A percentile compares a stretch with the other conserved stretches of the same genome.
Evolutionary conservation across 108 stramenopile species (phyloP).

Genomic region (Nannochloropsis granulata): DNA sequence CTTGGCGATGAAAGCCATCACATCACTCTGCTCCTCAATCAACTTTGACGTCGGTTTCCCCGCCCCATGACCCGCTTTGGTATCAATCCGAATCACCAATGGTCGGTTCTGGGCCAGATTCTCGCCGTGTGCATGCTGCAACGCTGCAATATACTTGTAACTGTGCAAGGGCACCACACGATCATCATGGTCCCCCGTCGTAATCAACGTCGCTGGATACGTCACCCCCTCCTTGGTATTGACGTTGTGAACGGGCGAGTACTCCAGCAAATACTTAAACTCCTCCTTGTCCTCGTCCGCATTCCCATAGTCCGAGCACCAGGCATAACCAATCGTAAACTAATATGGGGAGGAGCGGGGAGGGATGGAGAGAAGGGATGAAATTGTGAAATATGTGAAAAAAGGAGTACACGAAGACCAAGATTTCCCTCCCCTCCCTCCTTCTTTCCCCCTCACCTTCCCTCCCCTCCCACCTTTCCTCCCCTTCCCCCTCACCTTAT

Average conservation of each 20-base stretch:
- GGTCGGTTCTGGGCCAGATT: slow-evolving; percentile 10
- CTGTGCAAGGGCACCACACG: slow-evolving; percentile 30
- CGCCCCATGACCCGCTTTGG: slow-evolving; percentile 15
- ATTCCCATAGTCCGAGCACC: slow-evolving; percentile 96
- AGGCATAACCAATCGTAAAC: slow-evolving; percentile 71
- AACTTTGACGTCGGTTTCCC: slow-evolving; percentile 29
- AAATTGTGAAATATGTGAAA: no score
- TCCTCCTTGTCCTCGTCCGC: slow-evolving; percentile 85
- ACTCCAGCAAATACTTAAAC: slow-evolving; percentile 48
- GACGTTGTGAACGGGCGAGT: slow-evolving; percentile 42
- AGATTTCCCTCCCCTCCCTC: no score
- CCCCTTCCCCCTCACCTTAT: slow-evolving; percentile 6
- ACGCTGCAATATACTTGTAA: slow-evolving; percentile 30
- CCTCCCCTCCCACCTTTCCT: slow-evolving; percentile 16
- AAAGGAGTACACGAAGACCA: no score
- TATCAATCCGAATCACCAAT: slow-evolving; percentile 26
- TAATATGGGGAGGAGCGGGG: slow-evolving; percentile 18
- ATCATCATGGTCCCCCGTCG: slow-evolving; percentile 33
- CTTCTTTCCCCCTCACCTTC: slow-evolving; percentile 15
- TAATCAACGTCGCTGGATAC: slow-evolving; percentile 23
- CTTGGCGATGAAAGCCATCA: slow-evolving; percentile 23
- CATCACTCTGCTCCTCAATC: slow-evolving; percentile 15
- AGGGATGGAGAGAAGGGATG: not conserved
- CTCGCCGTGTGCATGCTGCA: slow-evolving; percentile 17
- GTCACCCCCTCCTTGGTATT: not conserved